Conservation (phyloP, 2,329 filamentous ascomycete genomes). For the Didymellaceae sp. region DNA sequence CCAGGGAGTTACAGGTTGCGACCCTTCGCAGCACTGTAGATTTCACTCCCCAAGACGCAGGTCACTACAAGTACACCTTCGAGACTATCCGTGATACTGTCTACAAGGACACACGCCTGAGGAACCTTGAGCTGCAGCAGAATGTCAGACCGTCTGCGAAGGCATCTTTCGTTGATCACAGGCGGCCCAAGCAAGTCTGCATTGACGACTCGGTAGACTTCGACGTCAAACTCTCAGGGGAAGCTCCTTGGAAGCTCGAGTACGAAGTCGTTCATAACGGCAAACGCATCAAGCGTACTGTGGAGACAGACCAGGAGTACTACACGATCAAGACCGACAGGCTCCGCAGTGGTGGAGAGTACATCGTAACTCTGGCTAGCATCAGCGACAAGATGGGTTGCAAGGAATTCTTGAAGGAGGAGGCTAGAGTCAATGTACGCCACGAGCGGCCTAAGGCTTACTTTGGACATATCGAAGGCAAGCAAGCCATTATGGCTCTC, state of each 20-base stretch:
- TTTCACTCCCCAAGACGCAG: constrained; percentile 79
- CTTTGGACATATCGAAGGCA: constrained; percentile 86
- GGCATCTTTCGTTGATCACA: constrained; percentile 68
- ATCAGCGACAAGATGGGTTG: constrained; percentile 87
- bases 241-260: constrained; percentile 86
- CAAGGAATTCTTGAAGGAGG: constrained; percentile 83
- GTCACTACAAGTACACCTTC: constrained; percentile 87
- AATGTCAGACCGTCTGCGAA: constrained; percentile 92
- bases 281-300: constrained; percentile 74
- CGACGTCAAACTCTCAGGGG: constrained; percentile 77
- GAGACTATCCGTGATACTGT: constrained; percentile 80
- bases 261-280: constrained; percentile 93
- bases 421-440: constrained; percentile 83
- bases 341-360: constrained; percentile 83
- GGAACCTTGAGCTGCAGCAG: constrained; percentile 76
- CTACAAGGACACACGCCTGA: constrained; percentile 64
- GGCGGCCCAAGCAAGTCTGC: constrained; percentile 70
- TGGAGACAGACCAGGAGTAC: constrained; percentile 66
- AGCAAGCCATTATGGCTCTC: constrained; percentile 74
- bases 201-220: constrained; percentile 81
- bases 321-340: constrained; percentile 78
- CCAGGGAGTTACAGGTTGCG: constrained; percentile 60
- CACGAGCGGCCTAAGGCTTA: constrained; percentile 85
- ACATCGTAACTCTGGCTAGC: constrained; percentile 82
- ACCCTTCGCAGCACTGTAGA: constrained; percentile 84